phyloP scores from a whole-genome alignment of 2,329 filamentous ascomycete genomes.

The Aspergillus bombycis region DNA sequence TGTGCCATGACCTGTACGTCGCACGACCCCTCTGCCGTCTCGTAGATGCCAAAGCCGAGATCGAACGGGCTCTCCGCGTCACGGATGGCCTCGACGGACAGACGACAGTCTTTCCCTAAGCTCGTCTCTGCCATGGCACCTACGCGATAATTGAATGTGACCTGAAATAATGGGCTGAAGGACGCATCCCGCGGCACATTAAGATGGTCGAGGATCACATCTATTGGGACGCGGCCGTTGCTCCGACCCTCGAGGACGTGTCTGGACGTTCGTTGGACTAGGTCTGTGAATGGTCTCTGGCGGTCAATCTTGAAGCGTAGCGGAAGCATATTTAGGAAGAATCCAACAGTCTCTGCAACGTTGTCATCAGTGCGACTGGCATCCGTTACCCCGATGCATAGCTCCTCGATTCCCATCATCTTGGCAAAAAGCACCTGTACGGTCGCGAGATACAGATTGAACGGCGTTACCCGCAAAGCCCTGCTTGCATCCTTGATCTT shows the following conservation, averaged over 20 bases:
- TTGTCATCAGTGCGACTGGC: conserved; percentile 3
- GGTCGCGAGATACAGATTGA: conserved; percentile 11
- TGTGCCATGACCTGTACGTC: neutral
- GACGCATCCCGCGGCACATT: neutral
- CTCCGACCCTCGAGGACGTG: neutral
- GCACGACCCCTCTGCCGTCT: neutral
- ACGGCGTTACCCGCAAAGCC: neutral
- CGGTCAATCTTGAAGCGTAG: neutral
- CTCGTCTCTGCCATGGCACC: neutral
- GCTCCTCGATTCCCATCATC: neutral
- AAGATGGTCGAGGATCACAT: neutral
- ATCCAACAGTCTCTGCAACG: conserved; percentile 1
- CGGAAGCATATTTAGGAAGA: conserved; percentile 14
- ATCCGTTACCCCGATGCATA: conserved; percentile 15
- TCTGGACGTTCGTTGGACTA: neutral
- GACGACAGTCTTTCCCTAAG: neutral
- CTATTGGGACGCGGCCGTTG: neutral
- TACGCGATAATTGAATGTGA: neutral
- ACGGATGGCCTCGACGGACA: neutral
- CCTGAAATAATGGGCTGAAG: neutral
- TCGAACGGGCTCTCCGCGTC: neutral
- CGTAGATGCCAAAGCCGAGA: neutral
- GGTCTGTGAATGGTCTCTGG: neutral
- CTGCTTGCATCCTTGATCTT: neutral
- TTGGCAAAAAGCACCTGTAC: conserved; percentile 2